Percentiles rank a stretch among this genome's conserved stretches.
These are phyloP conservation scores for Copromyces sp. DNA, from an alignment of 495 filamentous ascomycete species.

Conservation along the genomic window DNA sequence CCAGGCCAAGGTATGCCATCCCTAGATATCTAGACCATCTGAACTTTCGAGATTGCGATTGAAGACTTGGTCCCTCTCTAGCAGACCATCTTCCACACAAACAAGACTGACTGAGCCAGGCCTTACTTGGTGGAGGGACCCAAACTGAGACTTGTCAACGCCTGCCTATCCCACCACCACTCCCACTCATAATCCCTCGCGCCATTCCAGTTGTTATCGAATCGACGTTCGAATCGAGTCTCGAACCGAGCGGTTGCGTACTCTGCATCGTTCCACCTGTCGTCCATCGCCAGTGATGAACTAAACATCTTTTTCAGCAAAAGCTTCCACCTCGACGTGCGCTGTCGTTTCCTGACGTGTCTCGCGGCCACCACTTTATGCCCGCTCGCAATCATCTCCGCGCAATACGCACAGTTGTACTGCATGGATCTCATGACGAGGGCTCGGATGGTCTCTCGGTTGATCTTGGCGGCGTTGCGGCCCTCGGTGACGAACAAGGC, in stretches of 20 bases:
- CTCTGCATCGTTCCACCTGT: not conserved
- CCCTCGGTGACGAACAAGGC: constrained; percentile 2
- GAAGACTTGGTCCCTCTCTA: not conserved
- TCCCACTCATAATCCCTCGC: constrained; percentile 19
- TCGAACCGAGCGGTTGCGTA: not conserved
- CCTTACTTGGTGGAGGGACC: not conserved
- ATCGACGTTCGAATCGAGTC: not conserved
- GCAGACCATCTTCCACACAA: not conserved
- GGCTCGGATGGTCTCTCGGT: not conserved
- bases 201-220: not conserved
- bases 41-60: not conserved
- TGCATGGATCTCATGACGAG: not conserved
- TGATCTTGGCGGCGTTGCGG: not conserved
- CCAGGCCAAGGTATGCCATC: not conserved
- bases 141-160: not conserved
- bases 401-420: not conserved
- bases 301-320: not conserved
- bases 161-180: constrained; percentile 19
- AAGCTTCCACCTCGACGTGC: not conserved
- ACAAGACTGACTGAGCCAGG: not conserved
- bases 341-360: not conserved
- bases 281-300: not conserved
- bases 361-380: not conserved
- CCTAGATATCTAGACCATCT: not conserved
- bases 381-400: not conserved